A percentile compares a stretch with the other conserved stretches of the same genome.
These are phyloP conservation scores for Boletus rubescentipes DNA, from an alignment of 768 basidiomycete genomes.

Conservation along the genomic window DNA sequence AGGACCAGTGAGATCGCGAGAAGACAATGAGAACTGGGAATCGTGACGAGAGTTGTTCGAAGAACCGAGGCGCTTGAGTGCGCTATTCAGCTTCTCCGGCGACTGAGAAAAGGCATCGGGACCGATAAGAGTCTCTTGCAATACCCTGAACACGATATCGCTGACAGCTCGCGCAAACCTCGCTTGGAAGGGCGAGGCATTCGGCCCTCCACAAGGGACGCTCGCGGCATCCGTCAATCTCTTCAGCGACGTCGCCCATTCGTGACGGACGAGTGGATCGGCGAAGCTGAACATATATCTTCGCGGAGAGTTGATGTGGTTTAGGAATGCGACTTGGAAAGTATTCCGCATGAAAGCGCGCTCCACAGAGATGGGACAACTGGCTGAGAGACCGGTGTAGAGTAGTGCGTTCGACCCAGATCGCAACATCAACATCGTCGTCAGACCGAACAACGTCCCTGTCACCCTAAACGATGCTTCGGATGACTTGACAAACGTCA, in stretches of 20 bases:
- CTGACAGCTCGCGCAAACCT: constrained; percentile 66
- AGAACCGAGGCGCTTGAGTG: constrained; percentile 34
- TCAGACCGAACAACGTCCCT: constrained; percentile 79
- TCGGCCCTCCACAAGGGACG: constrained; percentile 23
- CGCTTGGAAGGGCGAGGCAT: constrained; percentile 38
- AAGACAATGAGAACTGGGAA: constrained; percentile 27
- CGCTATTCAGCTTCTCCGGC: constrained; percentile 33
- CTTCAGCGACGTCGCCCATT: constrained; percentile 69
- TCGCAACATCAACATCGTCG: constrained; percentile 80
- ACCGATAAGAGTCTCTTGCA: constrained; percentile 80
- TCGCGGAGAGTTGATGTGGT: constrained; percentile 64
- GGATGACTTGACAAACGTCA: constrained; percentile 74
- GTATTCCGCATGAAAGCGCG: constrained; percentile 97
- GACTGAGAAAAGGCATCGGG: constrained; percentile 26
- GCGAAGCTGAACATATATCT: constrained; percentile 95
- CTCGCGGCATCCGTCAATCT: constrained; percentile 57
- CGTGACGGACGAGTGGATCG: constrained; percentile 70
- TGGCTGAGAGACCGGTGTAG: constrained; percentile 80
- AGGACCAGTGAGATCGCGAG: constrained; percentile 24
- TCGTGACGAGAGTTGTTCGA: constrained; percentile 14
- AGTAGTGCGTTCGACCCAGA: constrained; percentile 79
- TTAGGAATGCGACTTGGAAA: constrained; percentile 86
- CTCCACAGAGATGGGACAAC: constrained; percentile 76
- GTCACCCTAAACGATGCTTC: constrained; percentile 90
- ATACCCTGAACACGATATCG: constrained; percentile 73